phyloP scores from a whole-genome alignment of 805 yeast species.

The Lachancea mirantina region DNA sequence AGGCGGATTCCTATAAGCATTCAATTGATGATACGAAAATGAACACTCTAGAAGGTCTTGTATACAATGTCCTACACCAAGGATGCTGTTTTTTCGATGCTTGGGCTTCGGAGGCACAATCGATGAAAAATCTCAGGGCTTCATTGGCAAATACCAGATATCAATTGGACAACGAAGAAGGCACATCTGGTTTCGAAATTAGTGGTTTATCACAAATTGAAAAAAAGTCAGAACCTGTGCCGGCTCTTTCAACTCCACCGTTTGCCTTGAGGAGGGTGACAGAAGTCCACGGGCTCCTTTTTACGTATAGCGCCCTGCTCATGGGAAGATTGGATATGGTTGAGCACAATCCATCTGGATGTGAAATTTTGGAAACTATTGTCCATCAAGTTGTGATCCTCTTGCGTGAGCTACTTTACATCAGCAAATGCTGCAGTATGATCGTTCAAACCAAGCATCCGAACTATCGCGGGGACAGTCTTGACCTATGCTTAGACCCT shows the following conservation, averaged over 20 bases:
- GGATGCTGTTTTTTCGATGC: conserved; percentile 56
- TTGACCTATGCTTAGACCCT: conserved; percentile 45
- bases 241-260: conserved; percentile 41
- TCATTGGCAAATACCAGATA: conserved; percentile 1
- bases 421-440: conserved; percentile 43
- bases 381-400: conserved; percentile 63
- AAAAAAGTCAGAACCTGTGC: not conserved
- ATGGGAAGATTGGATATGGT: conserved; percentile 73
- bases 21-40: conserved; percentile 52
- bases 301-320: conserved; percentile 56
- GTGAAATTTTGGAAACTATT: conserved; percentile 57
- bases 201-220: too few species aligned
- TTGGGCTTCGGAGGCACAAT: conserved; percentile 63
- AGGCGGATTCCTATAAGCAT: conserved; percentile 67
- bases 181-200: too few species aligned
- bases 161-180: not conserved
- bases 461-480: conserved; percentile 23
- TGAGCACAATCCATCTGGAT: conserved; percentile 65
- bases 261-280: conserved; percentile 53
- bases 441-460: conserved; percentile 27
- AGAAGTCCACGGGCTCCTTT: conserved; percentile 54
- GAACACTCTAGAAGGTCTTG: conserved; percentile 53
- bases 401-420: conserved; percentile 54
- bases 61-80: conserved; percentile 59
- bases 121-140: conserved; percentile 27